A percentile compares a stretch with the other conserved stretches of the same genome.
phyloP scores from a whole-genome alignment of 495 filamentous ascomycete genomes.

The Trichoderma reesei region DNA sequence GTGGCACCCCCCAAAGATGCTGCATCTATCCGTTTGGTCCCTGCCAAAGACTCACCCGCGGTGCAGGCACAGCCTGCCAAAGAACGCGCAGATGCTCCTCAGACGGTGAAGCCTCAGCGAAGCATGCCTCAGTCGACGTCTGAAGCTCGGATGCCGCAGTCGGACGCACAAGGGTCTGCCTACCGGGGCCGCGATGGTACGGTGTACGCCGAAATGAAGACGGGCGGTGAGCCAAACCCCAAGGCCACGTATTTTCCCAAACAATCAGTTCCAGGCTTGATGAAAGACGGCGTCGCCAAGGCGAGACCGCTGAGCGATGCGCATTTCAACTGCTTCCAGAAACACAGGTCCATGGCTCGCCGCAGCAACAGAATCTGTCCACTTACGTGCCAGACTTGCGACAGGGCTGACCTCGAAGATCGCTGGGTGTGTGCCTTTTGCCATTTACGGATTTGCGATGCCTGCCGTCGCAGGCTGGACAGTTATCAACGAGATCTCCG shows the following conservation, averaged over 20 bases:
- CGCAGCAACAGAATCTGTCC: constrained; percentile 9
- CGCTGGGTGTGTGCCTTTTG: constrained; percentile 11
- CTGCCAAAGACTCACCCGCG: neutral
- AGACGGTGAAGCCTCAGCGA: neutral
- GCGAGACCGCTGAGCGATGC: constrained; percentile 3
- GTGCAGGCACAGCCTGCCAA: neutral
- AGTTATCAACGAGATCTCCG: constrained; percentile 8
- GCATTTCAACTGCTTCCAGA: constrained; percentile 7
- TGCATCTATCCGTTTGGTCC: neutral
- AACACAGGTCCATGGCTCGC: neutral
- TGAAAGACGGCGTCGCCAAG: neutral
- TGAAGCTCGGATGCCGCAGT: neutral
- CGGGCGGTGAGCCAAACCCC: constrained; percentile 4
- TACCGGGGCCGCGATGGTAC: constrained; percentile 10
- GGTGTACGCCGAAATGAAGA: constrained; percentile 9
- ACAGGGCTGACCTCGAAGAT: constrained; percentile 8
- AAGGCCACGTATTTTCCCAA: constrained; percentile 7
- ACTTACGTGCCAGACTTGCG: constrained; percentile 12
- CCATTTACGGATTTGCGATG: constrained; percentile 12
- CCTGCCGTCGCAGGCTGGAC: neutral
- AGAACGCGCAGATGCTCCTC: neutral
- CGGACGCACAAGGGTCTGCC: neutral
- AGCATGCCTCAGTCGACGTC: neutral
- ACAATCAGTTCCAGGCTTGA: neutral
- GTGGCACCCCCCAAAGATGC: neutral